Percentiles rank a stretch among this genome's conserved stretches.
These are phyloP conservation scores for Takakia lepidozioides DNA, from an alignment of 225 moss, liverwort and hornwort species.

Conservation along the genomic window DNA sequence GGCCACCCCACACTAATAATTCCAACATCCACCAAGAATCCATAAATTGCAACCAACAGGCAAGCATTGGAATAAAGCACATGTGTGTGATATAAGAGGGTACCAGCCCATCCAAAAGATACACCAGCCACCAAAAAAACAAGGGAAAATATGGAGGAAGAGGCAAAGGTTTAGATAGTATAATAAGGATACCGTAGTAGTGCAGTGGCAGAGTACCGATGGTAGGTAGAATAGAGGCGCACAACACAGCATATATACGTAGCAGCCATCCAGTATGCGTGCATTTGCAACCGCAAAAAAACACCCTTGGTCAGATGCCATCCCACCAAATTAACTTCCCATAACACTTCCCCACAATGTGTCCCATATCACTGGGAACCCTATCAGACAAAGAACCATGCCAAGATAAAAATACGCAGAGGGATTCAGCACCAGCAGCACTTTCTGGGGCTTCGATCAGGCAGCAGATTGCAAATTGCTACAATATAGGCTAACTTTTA, in stretches of 20 bases:
- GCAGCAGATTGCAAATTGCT: too few species aligned
- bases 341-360: background rate
- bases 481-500: too few species aligned
- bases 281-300: slow-evolving; percentile 29
- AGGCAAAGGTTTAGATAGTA: slow-evolving; percentile 19
- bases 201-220: slow-evolving; percentile 25
- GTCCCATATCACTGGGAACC: background rate
- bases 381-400: background rate
- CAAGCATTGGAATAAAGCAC: too few species aligned
- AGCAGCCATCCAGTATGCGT: slow-evolving; percentile 27
- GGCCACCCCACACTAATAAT: background rate
- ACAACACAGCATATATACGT: slow-evolving; percentile 12
- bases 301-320: slow-evolving; percentile 17
- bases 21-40: background rate
- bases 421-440: background rate
- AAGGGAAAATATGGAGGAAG: background rate
- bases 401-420: background rate
- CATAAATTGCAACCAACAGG: background rate
- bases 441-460: too few species aligned
- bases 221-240: slow-evolving; percentile 22
- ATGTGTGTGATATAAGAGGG: too few species aligned
- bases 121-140: too few species aligned
- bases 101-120: too few species aligned
- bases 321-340: background rate
- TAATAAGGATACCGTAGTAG: slow-evolving; percentile 34